These are phyloP conservation scores for Diaporthe sp. DNA, from an alignment of 2,329 filamentous ascomycete genomes.

Conservation along the genomic window DNA sequence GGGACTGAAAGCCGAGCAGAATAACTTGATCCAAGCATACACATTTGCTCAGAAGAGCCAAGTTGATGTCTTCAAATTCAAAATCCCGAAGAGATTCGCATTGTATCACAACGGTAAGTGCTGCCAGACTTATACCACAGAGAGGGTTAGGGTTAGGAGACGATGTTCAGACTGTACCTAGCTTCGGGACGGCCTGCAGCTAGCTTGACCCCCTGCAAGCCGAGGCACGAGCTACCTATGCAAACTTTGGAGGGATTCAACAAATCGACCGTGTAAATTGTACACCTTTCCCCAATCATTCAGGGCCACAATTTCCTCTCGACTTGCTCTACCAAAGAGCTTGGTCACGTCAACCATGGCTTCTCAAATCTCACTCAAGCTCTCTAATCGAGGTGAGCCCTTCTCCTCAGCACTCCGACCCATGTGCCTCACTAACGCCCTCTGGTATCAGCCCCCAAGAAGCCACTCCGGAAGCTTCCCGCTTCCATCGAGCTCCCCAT, in stretches of 20 bases:
- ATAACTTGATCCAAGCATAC: no score
- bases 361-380: slow-evolving; percentile 36
- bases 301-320: not conserved
- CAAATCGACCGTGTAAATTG: not conserved
- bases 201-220: not conserved
- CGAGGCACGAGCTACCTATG: slow-evolving; percentile 2
- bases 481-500: slow-evolving; percentile 61
- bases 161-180: not conserved
- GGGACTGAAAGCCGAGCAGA: no score
- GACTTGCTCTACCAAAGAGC: slow-evolving; percentile 18
- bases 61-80: no score
- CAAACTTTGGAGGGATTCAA: slow-evolving; percentile 29
- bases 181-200: not conserved
- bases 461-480: slow-evolving; percentile 69
- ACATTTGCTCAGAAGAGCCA: no score
- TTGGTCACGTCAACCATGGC: slow-evolving; percentile 34
- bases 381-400: slow-evolving; percentile 35
- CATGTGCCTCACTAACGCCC: not conserved
- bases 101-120: no score
- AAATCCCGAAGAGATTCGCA: no score
- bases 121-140: no score
- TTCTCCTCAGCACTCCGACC: not conserved
- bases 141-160: not conserved
- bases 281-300: not conserved
- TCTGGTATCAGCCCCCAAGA: slow-evolving; percentile 54